Percentiles rank a stretch among this genome's conserved stretches.
phyloP scores from a whole-genome alignment of 1,139 yeast species.

The Arxiozyma heterogenica region DNA sequence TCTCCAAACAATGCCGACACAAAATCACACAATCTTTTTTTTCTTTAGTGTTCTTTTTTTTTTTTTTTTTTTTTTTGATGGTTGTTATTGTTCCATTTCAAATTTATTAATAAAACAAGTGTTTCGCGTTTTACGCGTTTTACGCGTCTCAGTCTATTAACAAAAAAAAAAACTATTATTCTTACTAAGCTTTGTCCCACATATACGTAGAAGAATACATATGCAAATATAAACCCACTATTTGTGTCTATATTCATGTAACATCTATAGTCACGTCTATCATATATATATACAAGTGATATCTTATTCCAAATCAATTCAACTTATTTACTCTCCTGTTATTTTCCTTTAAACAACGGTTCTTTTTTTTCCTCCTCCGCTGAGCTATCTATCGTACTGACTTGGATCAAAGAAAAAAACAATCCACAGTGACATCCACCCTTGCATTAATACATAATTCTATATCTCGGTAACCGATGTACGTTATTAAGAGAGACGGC shows the following conservation, averaged over 20 bases:
- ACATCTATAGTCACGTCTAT: background rate
- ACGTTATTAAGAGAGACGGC: constrained; percentile 51
- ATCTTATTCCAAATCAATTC: background rate
- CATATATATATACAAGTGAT: background rate
- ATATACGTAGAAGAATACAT: too few species aligned
- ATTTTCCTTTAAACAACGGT: too few species aligned
- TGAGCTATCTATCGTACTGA: too few species aligned
- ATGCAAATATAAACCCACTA: too few species aligned
- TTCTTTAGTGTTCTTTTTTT: too few species aligned
- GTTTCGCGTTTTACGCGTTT: background rate
- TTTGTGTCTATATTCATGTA: too few species aligned
- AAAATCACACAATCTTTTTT: background rate
- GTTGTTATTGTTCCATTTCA: background rate
- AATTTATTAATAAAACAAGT: too few species aligned
- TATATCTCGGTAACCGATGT: constrained; percentile 11
- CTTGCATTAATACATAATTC: constrained; percentile 31
- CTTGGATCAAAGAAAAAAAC: background rate
- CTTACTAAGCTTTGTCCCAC: background rate
- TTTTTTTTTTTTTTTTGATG: background rate
- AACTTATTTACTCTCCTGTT: background rate
- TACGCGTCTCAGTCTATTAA: background rate
- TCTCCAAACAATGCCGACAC: background rate
- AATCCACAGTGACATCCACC: constrained; percentile 41
- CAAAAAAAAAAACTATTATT: too few species aligned
- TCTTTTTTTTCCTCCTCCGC: too few species aligned